A percentile compares a stretch with the other conserved stretches of the same genome.
Conservation (phyloP, 2,329 filamentous ascomycete species). For the Penicillium sp. region DNA sequence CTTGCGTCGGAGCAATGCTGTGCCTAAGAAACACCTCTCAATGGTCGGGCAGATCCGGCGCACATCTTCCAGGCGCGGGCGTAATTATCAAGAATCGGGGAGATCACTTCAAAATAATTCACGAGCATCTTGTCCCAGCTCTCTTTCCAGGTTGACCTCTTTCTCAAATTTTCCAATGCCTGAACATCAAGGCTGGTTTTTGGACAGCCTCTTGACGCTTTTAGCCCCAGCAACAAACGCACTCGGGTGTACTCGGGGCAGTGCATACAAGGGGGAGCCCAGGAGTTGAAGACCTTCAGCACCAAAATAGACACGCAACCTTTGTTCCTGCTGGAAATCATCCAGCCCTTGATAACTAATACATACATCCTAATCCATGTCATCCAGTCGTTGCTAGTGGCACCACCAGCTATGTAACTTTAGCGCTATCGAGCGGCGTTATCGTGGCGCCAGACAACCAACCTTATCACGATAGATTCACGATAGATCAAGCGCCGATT, state of each 20-base stretch:
- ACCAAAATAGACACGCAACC: neutral
- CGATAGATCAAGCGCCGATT: neutral
- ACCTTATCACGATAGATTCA: neutral
- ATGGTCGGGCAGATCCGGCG: slow-evolving; percentile 1
- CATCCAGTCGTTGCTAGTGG: too few species aligned
- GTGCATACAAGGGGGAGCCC: slow-evolving; percentile 4
- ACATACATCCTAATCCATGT: too few species aligned
- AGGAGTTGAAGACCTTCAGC: neutral
- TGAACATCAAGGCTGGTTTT: neutral
- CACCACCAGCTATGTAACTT: neutral
- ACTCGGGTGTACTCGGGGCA: neutral
- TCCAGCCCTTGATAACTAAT: too few species aligned
- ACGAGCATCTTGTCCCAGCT: too few species aligned
- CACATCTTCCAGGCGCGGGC: neutral
- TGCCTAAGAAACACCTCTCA: slow-evolving; percentile 12
- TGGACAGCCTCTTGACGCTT: neutral
- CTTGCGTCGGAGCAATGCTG: slow-evolving; percentile 28
- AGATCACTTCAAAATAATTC: too few species aligned
- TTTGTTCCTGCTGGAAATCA: neutral
- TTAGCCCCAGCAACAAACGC: neutral
- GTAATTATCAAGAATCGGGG: slow-evolving; percentile 6
- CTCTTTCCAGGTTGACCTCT: too few species aligned
- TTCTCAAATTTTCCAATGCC: neutral
- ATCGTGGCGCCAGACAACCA: neutral
- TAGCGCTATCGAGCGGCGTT: neutral